phyloP scores from a whole-genome alignment of 352 stramenopile species.

The Blastocystis sp. region DNA sequence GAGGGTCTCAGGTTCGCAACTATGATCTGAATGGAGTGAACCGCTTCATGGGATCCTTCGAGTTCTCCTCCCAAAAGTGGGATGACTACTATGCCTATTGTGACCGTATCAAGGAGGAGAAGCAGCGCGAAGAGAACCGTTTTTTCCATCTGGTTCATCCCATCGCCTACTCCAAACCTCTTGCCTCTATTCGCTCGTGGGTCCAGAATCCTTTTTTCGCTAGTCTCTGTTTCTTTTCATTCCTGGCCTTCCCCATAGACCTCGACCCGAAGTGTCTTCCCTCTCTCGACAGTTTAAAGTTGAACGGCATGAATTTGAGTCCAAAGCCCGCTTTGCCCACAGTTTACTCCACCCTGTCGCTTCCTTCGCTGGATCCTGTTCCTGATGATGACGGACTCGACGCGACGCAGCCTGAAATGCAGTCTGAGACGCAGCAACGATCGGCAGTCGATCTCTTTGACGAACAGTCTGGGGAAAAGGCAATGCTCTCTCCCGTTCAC shows the following conservation, averaged over 20 bases:
- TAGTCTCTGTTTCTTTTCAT: background rate
- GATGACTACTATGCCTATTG: background rate
- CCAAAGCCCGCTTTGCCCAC: too few relatives aligned
- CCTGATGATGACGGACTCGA: background rate
- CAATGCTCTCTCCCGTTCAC: too few relatives aligned
- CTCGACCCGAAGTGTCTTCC: background rate
- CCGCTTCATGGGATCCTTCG: constrained; percentile 21
- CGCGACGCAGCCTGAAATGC: too few relatives aligned
- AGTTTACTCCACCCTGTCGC: background rate
- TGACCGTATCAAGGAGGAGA: background rate
- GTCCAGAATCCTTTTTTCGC: background rate
- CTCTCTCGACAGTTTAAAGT: background rate
- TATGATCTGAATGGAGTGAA: constrained; percentile 37
- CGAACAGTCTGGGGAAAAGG: too few relatives aligned
- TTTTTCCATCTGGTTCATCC: background rate
- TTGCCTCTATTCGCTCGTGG: background rate
- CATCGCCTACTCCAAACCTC: background rate
- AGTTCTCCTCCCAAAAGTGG: constrained; percentile 43
- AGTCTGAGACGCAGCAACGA: too few relatives aligned
- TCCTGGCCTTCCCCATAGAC: background rate
- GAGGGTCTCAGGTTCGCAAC: background rate
- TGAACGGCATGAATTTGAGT: too few relatives aligned
- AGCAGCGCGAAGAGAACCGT: background rate
- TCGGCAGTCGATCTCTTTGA: too few relatives aligned
- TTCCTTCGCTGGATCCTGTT: background rate